Evolutionary conservation across 129 eudicot genomes (phyloP).

Genomic region (Tagetes patula): DNA sequence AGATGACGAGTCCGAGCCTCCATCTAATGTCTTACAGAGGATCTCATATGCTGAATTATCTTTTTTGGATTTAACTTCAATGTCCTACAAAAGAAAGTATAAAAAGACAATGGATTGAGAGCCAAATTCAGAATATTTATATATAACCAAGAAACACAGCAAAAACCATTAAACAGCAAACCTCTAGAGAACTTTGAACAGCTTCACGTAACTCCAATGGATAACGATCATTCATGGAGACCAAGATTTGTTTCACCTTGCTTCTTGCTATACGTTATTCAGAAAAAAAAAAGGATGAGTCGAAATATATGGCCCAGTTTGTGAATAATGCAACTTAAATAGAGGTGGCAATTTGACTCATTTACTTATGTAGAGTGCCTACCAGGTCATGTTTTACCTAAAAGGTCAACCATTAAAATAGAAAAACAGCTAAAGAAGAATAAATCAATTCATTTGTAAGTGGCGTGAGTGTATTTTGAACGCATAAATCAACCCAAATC

Average conservation of each 20-base stretch:
- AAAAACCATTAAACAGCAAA: constrained; percentile 25
- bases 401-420: neutral
- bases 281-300: constrained; percentile 20
- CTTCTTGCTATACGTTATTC: constrained; percentile 34
- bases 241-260: constrained; percentile 55
- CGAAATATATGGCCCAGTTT: constrained; percentile 9
- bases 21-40: constrained; percentile 61
- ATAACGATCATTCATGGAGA: constrained; percentile 51
- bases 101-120: constrained; percentile 3
- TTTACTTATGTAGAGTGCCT: neutral
- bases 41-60: constrained; percentile 52
- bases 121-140: neutral
- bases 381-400: neutral
- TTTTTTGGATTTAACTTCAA: constrained; percentile 52
- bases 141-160: neutral
- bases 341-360: neutral
- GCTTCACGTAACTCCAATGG: constrained; percentile 60
- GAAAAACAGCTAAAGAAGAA: neutral
- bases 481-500: neutral
- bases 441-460: neutral
- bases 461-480: neutral
- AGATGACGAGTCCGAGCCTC: constrained; percentile 44
- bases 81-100: constrained; percentile 35
- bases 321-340: constrained; percentile 7
- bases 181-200: constrained; percentile 58